These are phyloP conservation scores for Chrysosphaeria jannelii DNA, from an alignment of 2,329 filamentous ascomycete genomes.

Conservation along the genomic window DNA sequence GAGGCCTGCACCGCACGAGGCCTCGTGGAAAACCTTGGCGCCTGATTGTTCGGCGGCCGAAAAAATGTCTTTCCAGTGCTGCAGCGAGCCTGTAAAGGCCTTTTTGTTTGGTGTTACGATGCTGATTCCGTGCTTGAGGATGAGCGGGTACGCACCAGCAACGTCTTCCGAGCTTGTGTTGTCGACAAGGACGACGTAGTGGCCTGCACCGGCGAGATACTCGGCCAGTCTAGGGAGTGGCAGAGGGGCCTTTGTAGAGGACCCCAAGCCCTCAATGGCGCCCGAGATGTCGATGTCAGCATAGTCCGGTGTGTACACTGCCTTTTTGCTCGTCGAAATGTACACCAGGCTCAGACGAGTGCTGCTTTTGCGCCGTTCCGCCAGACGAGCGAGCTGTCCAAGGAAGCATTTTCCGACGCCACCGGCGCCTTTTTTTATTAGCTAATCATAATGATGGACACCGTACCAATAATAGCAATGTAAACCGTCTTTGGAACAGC, in stretches of 20 bases:
- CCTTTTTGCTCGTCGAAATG: slow-evolving; percentile 61
- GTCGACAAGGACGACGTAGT: slow-evolving; percentile 63
- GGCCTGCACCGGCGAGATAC: slow-evolving; percentile 50
- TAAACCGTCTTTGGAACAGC: slow-evolving; percentile 16
- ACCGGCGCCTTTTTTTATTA: slow-evolving; percentile 36
- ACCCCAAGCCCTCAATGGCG: slow-evolving; percentile 26
- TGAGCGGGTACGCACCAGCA: slow-evolving; percentile 52
- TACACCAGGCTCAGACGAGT: slow-evolving; percentile 53
- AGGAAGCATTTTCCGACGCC: slow-evolving; percentile 86
- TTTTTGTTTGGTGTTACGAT: slow-evolving; percentile 98
- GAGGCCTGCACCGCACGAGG: slow-evolving; percentile 73
- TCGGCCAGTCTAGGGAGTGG: slow-evolving; percentile 39
- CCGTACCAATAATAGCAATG: slow-evolving; percentile 20
- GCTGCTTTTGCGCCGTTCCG: slow-evolving; percentile 27
- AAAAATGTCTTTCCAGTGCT: slow-evolving; percentile 74
- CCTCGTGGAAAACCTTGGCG: slow-evolving; percentile 81
- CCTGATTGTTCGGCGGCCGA: slow-evolving; percentile 34
- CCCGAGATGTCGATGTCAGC: slow-evolving; percentile 17
- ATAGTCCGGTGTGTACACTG: slow-evolving; percentile 46
- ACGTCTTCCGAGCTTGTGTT: slow-evolving; percentile 82
- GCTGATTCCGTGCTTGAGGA: slow-evolving; percentile 56
- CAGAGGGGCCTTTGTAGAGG: slow-evolving; percentile 33
- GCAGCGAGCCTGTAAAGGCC: slow-evolving; percentile 58
- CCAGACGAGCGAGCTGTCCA: slow-evolving; percentile 41
- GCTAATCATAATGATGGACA: background rate